A percentile compares a stretch with the other conserved stretches of the same genome.
phyloP scores from a whole-genome alignment of 768 basidiomycete species.

The Naematelia aurantialba region DNA sequence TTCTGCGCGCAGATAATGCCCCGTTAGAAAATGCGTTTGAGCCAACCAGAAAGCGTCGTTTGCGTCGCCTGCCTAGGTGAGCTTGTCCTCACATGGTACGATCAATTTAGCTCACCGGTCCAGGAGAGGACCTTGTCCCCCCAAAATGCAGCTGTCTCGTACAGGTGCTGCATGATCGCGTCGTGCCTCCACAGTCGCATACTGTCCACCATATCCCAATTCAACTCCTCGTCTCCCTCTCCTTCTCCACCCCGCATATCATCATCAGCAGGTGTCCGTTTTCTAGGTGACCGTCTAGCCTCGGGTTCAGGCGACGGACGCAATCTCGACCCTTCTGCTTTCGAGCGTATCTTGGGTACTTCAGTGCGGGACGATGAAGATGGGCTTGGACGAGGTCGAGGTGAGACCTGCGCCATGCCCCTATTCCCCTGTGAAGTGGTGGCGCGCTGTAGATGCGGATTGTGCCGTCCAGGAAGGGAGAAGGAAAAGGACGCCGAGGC shows the following conservation, averaged over 20 bases:
- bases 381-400: conserved; percentile 15
- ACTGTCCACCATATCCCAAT: conserved; percentile 83
- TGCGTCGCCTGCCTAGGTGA: conserved; percentile 65
- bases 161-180: conserved; percentile 96
- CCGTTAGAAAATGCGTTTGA: conserved; percentile 92
- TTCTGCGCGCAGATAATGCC: conserved; percentile 92
- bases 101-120: conserved; percentile 65
- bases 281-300: not conserved
- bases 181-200: conserved; percentile 98
- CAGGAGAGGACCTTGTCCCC: conserved; percentile 93
- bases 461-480: conserved; percentile 14
- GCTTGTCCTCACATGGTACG: not conserved
- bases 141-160: conserved; percentile 97
- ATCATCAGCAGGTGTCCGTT: conserved; percentile 7
- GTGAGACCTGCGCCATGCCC: conserved; percentile 38
- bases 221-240: conserved; percentile 54
- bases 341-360: not conserved
- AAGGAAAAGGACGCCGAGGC: conserved; percentile 14
- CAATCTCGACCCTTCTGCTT: not conserved
- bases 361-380: not conserved
- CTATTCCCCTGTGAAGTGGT: conserved; percentile 31
- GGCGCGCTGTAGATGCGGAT: conserved; percentile 11
- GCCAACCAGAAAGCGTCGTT: conserved; percentile 99
- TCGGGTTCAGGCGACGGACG: not conserved
- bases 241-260: conserved; percentile 40